phyloP scores from a whole-genome alignment of 2,329 filamentous ascomycete species.

The Cladophialophora yegresii region DNA sequence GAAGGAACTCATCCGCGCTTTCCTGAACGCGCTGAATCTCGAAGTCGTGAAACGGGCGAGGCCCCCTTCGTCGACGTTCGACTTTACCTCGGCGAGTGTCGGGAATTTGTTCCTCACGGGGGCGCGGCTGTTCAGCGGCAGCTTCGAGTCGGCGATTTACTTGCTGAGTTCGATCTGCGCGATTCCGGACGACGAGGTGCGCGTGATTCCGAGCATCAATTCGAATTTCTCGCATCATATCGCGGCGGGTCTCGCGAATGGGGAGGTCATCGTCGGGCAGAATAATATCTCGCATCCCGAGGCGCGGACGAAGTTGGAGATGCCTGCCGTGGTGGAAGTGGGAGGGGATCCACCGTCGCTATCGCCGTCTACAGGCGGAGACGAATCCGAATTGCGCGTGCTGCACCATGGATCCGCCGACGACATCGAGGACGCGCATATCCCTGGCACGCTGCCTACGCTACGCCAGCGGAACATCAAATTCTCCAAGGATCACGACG shows the following conservation, averaged over 20 bases:
- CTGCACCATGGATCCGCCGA: slow-evolving; percentile 33
- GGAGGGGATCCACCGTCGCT: background rate
- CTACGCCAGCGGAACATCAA: slow-evolving; percentile 78
- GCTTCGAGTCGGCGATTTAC: slow-evolving; percentile 90
- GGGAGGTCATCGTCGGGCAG: slow-evolving; percentile 79
- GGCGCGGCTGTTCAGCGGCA: slow-evolving; percentile 85
- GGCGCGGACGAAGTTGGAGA: slow-evolving; percentile 31
- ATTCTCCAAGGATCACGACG: slow-evolving; percentile 82
- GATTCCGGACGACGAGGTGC: slow-evolving; percentile 70
- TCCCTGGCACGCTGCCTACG: slow-evolving; percentile 69
- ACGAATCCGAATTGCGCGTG: slow-evolving; percentile 29
- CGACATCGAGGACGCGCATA: slow-evolving; percentile 48
- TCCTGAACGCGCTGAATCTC: slow-evolving; percentile 73
- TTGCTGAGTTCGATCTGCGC: slow-evolving; percentile 82
- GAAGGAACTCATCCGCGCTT: slow-evolving; percentile 73
- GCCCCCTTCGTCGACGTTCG: slow-evolving; percentile 69
- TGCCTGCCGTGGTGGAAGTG: slow-evolving; percentile 41
- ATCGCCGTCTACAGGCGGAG: no score
- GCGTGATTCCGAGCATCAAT: slow-evolving; percentile 87
- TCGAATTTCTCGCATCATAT: slow-evolving; percentile 96
- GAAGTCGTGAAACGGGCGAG: slow-evolving; percentile 76
- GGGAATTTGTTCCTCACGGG: slow-evolving; percentile 82
- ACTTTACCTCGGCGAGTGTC: slow-evolving; percentile 73
- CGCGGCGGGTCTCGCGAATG: slow-evolving; percentile 75
- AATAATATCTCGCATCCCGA: slow-evolving; percentile 89